Conservation (phyloP, 257 asterid species). For the Vinca minor region DNA sequence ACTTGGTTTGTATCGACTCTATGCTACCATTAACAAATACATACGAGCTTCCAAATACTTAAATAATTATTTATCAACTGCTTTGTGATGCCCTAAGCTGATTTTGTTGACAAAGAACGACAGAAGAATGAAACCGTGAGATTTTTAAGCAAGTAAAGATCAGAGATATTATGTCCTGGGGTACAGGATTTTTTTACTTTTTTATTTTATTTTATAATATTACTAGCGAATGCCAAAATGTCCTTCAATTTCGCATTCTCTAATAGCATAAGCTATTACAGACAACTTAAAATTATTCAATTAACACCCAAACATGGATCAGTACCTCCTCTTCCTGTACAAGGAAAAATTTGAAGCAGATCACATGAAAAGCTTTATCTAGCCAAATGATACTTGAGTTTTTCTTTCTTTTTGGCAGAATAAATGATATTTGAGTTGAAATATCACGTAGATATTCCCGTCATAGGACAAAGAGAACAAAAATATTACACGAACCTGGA, state of each 20-base stretch:
- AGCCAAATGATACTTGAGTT: too few relatives aligned
- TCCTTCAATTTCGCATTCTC: not conserved
- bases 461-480: not conserved
- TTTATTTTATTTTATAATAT: too few relatives aligned
- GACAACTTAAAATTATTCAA: too few relatives aligned
- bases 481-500: constrained; percentile 64
- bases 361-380: too few relatives aligned
- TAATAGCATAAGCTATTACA: too few relatives aligned
- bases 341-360: too few relatives aligned
- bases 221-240: not conserved
- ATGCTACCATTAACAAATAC: too few relatives aligned
- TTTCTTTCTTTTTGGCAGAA: too few relatives aligned
- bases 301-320: too few relatives aligned
- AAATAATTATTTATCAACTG: not conserved
- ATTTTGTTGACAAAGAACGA: not conserved
- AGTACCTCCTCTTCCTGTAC: too few relatives aligned
- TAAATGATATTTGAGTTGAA: not conserved
- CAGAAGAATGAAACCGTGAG: not conserved
- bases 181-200: not conserved
- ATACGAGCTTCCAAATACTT: not conserved
- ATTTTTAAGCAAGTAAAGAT: not conserved
- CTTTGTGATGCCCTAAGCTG: not conserved
- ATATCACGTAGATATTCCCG: not conserved
- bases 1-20: too few relatives aligned
- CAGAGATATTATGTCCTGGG: not conserved